Base-by-base conservation (phyloP, 1,284 basidiomycete genomes). In the Irpex sp. region DNA sequence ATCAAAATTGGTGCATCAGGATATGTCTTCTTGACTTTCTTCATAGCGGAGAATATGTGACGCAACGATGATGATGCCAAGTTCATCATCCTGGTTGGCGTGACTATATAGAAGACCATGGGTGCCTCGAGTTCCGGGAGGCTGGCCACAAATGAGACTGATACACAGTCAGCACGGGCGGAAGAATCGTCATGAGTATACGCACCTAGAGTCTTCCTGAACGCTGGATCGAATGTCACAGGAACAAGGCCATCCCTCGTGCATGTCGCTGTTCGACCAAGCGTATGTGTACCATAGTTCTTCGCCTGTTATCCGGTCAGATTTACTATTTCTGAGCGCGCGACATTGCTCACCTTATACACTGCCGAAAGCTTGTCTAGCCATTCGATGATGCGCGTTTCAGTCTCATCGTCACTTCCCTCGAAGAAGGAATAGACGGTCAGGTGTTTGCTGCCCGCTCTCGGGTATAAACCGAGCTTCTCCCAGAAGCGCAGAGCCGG, bases 401-500 rank as follows among this genome's bases (percentile, higher is more conserved):
- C 77, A 57, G 79, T 78, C 40, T 81, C 81, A 5, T 76, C 76
- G 2, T 79, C 81, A 40, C 79, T 78, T 38, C 86, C 85, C 67
- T 93, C 91, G 64, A 84, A 89, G 54, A 94, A 75, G 0, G 87
- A 83, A 72, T 87, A 92, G 0, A 84, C 84, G 0, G 79, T 80
- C 1, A 90, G 80, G 66, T 93, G 79, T 74, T 94, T 94, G 59
- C 76, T 77, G 2, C 92, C 92, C 49, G 82, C 80, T 44, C 85
- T 80, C 0, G 93, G 93, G 34, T 81, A 80, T 58, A 95, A 73
- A 0, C 89, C 91, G 36, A 94, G 80, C 71, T 92, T 93, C 65
- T 90, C 86, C 92, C 93, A 94, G 72, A 93, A 94, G 2, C 86
- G 80, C 17, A 94, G 70, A 0, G 91, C 87, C 1, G 88, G 73